phyloP scores from a whole-genome alignment of 169 alveolate species.

The Cryptosporidium baileyi region DNA sequence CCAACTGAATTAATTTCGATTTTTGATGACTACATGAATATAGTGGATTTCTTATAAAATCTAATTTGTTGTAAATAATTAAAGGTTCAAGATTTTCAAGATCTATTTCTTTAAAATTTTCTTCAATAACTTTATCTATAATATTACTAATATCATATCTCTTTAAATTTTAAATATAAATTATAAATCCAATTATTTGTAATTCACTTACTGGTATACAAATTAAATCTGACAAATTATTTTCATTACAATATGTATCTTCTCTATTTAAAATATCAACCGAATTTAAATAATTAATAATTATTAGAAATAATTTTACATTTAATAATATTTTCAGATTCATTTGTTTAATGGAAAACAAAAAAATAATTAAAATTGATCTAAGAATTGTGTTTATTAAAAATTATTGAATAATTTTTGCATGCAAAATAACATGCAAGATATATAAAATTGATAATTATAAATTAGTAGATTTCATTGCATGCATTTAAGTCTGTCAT shows the following conservation, averaged over 20 bases:
- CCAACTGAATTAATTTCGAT: conserved; percentile 16
- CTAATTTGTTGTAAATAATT: conserved; percentile 1
- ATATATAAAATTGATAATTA: too few relatives aligned
- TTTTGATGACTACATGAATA: conserved; percentile 35
- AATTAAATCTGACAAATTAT: conserved; percentile 29
- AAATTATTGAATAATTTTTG: too few relatives aligned
- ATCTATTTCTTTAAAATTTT: not conserved
- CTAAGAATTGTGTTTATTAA: too few relatives aligned
- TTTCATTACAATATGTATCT: conserved; percentile 36
- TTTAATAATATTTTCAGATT: too few relatives aligned
- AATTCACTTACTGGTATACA: conserved; percentile 53
- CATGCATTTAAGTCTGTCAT: too few relatives aligned
- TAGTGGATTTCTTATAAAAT: conserved; percentile 14
- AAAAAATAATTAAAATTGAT: too few relatives aligned
- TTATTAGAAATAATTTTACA: too few relatives aligned
- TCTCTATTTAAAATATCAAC: conserved; percentile 29
- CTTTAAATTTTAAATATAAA: not conserved
- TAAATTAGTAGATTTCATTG: too few relatives aligned
- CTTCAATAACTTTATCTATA: not conserved
- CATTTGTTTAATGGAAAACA: too few relatives aligned
- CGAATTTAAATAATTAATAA: too few relatives aligned
- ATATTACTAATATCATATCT: not conserved
- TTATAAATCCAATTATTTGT: not conserved
- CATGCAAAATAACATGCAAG: too few relatives aligned
- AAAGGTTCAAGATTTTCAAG: not conserved